These are phyloP conservation scores for Fusarium globosum DNA, from an alignment of 2,329 filamentous ascomycete genomes.

Conservation along the genomic window DNA sequence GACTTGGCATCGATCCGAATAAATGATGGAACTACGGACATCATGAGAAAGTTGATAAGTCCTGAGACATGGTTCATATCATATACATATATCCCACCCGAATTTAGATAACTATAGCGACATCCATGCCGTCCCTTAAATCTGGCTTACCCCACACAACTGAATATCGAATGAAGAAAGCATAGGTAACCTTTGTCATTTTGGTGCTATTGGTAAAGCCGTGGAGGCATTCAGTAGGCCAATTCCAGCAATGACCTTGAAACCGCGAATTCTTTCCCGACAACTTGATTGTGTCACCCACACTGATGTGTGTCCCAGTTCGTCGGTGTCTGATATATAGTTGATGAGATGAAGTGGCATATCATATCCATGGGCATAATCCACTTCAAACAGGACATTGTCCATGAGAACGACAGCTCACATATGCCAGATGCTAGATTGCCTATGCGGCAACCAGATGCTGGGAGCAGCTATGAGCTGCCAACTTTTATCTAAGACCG, in stretches of 20 bases:
- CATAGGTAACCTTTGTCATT: conserved; percentile 22
- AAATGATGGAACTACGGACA: neutral
- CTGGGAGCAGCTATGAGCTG: conserved; percentile 9
- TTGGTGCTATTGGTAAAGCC: conserved; percentile 10
- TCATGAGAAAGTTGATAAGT: neutral
- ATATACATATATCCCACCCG: neutral
- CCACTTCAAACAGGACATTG: neutral
- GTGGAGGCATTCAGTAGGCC: neutral
- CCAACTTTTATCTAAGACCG: neutral
- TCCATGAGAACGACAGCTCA: conserved; percentile 6
- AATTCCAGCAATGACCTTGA: neutral
- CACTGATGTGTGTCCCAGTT: neutral
- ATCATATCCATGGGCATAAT: neutral
- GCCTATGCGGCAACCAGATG: conserved; percentile 31
- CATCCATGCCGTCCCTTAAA: neutral
- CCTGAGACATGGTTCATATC: neutral
- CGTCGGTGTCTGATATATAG: conserved; percentile 5
- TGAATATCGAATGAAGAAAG: conserved; percentile 3
- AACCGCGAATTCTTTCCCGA: neutral
- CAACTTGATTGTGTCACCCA: conserved; percentile 6
- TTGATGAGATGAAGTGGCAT: neutral
- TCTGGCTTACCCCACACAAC: conserved; percentile 16
- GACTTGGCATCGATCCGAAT: neutral
- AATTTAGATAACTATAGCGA: neutral
- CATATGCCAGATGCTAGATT: conserved; percentile 24